Percentiles rank a stretch among this genome's conserved stretches.
phyloP scores from a whole-genome alignment of 1,284 basidiomycete genomes.

The Malassezia caprae region DNA sequence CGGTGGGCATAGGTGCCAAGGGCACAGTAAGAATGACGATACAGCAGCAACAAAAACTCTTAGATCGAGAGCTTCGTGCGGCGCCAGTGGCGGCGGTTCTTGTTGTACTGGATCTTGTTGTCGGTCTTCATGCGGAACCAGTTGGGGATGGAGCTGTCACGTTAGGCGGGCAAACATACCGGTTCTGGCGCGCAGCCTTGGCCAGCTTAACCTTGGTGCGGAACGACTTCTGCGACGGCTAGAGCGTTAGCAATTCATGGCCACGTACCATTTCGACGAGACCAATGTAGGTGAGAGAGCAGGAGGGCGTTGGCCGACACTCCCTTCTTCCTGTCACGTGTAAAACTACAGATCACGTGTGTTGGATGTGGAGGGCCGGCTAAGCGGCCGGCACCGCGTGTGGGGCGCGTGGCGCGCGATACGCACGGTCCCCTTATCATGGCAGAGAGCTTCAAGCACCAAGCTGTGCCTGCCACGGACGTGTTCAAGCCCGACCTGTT shows the following conservation, averaged over 20 bases:
- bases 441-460: constrained; percentile 3
- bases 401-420: neutral
- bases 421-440: neutral
- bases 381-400: neutral
- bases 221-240: constrained; percentile 97
- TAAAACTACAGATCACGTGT: constrained; percentile 6
- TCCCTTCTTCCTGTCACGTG: constrained; percentile 12
- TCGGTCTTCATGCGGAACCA: constrained; percentile 98
- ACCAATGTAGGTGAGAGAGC: neutral
- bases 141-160: constrained; percentile 77
- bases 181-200: constrained; percentile 90
- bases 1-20: constrained; percentile 3
- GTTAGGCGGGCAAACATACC: constrained; percentile 53
- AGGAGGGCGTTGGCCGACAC: neutral
- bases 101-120: constrained; percentile 74
- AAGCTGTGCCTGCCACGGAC: constrained; percentile 15
- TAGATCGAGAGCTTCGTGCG: constrained; percentile 47
- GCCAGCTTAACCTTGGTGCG: constrained; percentile 90
- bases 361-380: neutral
- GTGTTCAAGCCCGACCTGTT: constrained; percentile 69
- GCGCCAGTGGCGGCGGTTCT: constrained; percentile 45
- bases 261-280: constrained; percentile 3
- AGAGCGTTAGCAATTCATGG: constrained; percentile 4
- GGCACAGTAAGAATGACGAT: constrained; percentile 4
- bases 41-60: constrained; percentile 9